Conservation (phyloP, 2,329 filamentous ascomycete species). For the Byssochlamys sp. region DNA sequence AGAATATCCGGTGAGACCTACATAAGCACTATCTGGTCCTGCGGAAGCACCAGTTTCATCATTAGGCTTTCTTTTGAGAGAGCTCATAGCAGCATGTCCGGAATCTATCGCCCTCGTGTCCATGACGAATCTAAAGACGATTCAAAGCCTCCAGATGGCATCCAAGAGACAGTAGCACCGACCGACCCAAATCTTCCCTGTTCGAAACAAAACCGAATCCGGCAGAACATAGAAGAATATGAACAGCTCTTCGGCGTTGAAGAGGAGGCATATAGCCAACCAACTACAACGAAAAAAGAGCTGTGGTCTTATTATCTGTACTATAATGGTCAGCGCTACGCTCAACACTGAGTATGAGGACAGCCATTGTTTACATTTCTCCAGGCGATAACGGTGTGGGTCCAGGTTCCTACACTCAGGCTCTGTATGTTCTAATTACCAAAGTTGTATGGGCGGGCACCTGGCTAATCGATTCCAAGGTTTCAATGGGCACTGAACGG, state of each 20-base stretch:
- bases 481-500: constrained; percentile 34
- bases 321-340: constrained; percentile 25
- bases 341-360: neutral
- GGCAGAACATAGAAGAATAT: constrained; percentile 18
- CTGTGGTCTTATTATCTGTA: constrained; percentile 38
- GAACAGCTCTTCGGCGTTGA: constrained; percentile 29
- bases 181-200: neutral
- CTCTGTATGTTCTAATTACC: constrained; percentile 17
- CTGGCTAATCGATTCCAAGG: constrained; percentile 7
- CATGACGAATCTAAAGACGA: neutral
- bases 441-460: neutral
- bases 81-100: neutral
- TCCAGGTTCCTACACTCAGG: constrained; percentile 32
- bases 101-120: neutral
- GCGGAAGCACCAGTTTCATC: neutral
- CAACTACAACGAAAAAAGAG: constrained; percentile 32
- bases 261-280: constrained; percentile 27
- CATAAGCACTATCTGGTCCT: neutral
- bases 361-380: neutral
- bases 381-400: constrained; percentile 36
- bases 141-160: neutral
- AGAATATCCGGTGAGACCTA: neutral
- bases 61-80: neutral
- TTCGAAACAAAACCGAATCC: constrained; percentile 10
- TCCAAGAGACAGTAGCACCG: neutral